Evolutionary conservation across 2,329 filamentous ascomycete species (phyloP), one percentile per base, ranked within the genome.

Genomic region (Dactylellina leptospora): DNA sequence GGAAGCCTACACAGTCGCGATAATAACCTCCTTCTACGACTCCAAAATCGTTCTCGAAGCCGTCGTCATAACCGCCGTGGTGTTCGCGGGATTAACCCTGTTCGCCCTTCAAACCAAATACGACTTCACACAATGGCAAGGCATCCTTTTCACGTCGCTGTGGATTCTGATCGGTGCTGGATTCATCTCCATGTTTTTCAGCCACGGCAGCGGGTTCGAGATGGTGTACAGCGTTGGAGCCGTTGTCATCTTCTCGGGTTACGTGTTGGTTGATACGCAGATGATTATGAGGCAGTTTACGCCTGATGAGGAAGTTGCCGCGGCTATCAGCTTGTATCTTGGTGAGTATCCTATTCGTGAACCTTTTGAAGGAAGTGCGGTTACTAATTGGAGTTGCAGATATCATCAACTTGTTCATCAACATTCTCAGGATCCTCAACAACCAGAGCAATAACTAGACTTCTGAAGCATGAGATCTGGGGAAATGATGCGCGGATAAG

Each of bases 41-140:
- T 87, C 88, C 18, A 83, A 84, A 55, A 89, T 97, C 78, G 95
- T 99, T 20, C 85, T 99, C 50, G 89, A 96, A 81, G 95, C 95
- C 13, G 88, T 96, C 30, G 81, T 96, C 75, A 87, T 99, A 66
- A 99, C 95, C 55, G 89, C 88, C 13, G 90, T 89, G 55, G 90
- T 93, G 78, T 93, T 93, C 78, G 83, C 91, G 77, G 87, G 91
- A 78, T 85, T 92, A 55, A 91, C 89, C 0, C 81, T 93, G 45
- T 97, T 99, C 80, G 95, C 95, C 53, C 96, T 93, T 86, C 95
- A 99, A 83, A 91, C 90, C 75, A 96, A 96, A 80, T 99, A 99
- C 79, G 95, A 99, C 83, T 99, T 99, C 80, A 97, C 93, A 0
- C 89, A 87, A 75, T 99, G 95, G 93, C 91, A 93, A 84, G 93